Percentiles rank a stretch among this genome's conserved stretches.
These are phyloP conservation scores for Saccharomycopsis sp. DNA, from an alignment of 805 yeast species.

Conservation along the genomic window DNA sequence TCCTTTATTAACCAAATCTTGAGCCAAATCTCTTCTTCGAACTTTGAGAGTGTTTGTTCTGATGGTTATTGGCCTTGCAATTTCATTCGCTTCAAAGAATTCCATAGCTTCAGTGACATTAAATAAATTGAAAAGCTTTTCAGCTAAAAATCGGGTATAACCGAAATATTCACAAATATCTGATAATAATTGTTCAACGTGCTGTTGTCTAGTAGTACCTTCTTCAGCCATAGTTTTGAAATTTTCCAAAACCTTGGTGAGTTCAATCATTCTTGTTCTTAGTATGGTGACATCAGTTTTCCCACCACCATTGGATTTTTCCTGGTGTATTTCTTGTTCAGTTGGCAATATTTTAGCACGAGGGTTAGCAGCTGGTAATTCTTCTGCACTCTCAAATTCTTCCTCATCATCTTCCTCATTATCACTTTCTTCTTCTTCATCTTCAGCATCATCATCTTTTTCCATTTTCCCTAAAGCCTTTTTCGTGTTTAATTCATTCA, in stretches of 20 bases:
- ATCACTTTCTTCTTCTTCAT: constrained; percentile 26
- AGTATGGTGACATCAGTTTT: constrained; percentile 75
- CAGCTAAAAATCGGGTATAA: constrained; percentile 85
- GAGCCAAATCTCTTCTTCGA: constrained; percentile 93
- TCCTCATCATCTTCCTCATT: constrained; percentile 26
- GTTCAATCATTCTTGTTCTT: constrained; percentile 92
- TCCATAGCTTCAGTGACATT: constrained; percentile 96
- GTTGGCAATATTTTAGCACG: constrained; percentile 73
- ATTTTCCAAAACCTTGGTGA: constrained; percentile 89
- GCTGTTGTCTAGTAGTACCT: constrained; percentile 81
- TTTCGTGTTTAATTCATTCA: constrained; percentile 19
- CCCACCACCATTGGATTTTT: constrained; percentile 37
- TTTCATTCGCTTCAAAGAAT: constrained; percentile 97
- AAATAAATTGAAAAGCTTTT: constrained; percentile 84
- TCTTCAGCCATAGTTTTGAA: constrained; percentile 76
- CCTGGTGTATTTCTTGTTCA: constrained; percentile 52
- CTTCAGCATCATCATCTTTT: constrained; percentile 24
- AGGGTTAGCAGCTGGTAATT: constrained; percentile 34
- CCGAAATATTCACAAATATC: constrained; percentile 95
- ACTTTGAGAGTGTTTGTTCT: constrained; percentile 96
- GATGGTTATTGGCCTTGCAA: constrained; percentile 91
- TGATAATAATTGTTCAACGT: constrained; percentile 64
- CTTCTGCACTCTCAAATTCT: constrained; percentile 22
- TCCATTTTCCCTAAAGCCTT: constrained; percentile 27
- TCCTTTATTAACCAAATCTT: constrained; percentile 90